Conservation (phyloP, 1,284 basidiomycete genomes). For the Ganoderma sinense region DNA sequence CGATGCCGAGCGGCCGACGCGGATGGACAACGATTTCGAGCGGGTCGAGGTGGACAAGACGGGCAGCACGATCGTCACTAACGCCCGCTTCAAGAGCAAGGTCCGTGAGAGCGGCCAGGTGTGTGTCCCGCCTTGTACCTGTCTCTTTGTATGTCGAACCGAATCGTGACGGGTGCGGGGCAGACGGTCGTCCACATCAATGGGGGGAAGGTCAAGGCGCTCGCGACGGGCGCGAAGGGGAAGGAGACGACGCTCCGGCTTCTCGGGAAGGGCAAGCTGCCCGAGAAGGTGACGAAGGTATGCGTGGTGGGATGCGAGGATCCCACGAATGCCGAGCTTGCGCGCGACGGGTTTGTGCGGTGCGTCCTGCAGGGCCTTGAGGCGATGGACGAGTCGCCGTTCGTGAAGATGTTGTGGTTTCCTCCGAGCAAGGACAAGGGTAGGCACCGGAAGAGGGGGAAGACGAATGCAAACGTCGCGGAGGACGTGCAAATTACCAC, state of each 20-base stretch:
- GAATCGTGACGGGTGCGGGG: no score
- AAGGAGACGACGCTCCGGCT: neutral
- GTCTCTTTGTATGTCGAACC: no score
- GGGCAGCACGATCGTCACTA: constrained; percentile 23
- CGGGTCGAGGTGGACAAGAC: constrained; percentile 8
- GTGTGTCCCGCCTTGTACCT: neutral
- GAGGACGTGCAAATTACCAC: constrained; percentile 8
- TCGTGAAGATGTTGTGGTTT: constrained; percentile 10
- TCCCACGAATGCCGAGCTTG: constrained; percentile 22
- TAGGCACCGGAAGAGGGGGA: neutral
- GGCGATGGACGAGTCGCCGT: constrained; percentile 1
- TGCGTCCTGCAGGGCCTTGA: constrained; percentile 2
- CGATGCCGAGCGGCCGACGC: constrained; percentile 34
- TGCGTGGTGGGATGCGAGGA: constrained; percentile 14
- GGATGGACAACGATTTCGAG: constrained; percentile 38
- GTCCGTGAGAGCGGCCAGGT: constrained; percentile 31
- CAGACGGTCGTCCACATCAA: constrained; percentile 19
- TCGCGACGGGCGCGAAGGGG: neutral
- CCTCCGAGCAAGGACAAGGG: no score
- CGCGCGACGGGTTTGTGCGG: constrained; percentile 24
- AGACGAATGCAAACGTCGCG: neutral
- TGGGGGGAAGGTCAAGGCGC: constrained; percentile 3
- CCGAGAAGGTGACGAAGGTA: constrained; percentile 1
- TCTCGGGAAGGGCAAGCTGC: neutral
- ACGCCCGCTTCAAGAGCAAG: constrained; percentile 34